Evolutionary conservation across 139 green algal species (phyloP), one percentile per base, ranked within the genome.

Genomic region (Picochlorum costavermella): DNA sequence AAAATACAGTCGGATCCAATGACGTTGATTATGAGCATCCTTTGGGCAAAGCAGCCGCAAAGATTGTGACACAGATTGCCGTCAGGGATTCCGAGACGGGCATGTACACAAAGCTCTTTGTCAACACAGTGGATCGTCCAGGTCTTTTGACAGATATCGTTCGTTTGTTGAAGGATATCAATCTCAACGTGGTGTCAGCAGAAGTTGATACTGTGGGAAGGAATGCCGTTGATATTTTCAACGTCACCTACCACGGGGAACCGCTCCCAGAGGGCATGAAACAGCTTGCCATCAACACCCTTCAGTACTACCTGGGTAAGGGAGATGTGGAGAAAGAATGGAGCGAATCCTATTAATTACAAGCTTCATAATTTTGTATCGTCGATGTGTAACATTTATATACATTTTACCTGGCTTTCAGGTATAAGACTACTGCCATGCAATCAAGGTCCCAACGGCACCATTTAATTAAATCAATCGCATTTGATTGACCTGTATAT

Each of bases 401-500:
- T 28, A 28, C 25, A 28, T 58, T 12, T 28, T 0, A 49, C 33
- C 33, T 40, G 33, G 33, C 57, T 12, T 17, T 55, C 56, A 25
- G 46, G 17, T 28, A 55, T 2, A 55, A 16, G 43, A 31, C 10
- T 33, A 67, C 4, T 26, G 20, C 20, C 20, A 23, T 23, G 20
- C 20, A 23, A 23, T 23, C 20, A 23, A 23, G 20, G 20, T 23
- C 20, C 20, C 20, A 23, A 23, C 20, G 20, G 20, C 20, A 23
- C 20, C 0, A 23, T 23, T 23, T 23, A 23, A 23, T 23, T 23
- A 23, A 23, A 23, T 23, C 20, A 96, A 55, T 96, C 89, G 43
- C 79, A 92, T 77, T 96, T 96, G 56, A 97, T 91, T 59, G 90
- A 89, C 2, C 85, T 61, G 79, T 95, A 98, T 30, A 98, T 98